Base-by-base conservation (phyloP, 2,329 filamentous ascomycete species). In the Myotisia sp. region DNA sequence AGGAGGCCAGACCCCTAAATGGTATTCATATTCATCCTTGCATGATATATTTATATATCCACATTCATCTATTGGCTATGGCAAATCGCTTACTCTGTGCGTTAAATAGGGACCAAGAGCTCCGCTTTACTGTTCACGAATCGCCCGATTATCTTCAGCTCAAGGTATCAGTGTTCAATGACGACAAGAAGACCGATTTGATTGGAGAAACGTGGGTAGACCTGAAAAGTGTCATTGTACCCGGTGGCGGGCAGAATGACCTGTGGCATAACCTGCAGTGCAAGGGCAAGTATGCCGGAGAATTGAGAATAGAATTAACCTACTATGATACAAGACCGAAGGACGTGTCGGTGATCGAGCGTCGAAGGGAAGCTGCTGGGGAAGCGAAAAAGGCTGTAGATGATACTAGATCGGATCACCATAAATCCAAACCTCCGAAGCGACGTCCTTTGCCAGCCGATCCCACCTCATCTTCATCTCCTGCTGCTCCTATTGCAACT, bases 111-210 rank as follows among this genome's bases (percentile, higher is more conserved):
- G 90, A 98, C 56, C 84, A 95, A 59, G 90, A 98, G 58, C 71
- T 98, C 28, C 83, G 90, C 41, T 98, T 95, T 53, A 83, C 74
- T 28, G 90, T 98, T 10, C 87, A 94, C 67, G 86, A 95, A 51
- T 94, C 85, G 10, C 78, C 85, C 12, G 90, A 98, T 59, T 98
- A 98, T 64, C 85, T 84, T 59, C 83, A 86, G 54, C 70, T 98
- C 37, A 98, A 98, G 55, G 70, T 95, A 10, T 94, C 87, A 2
- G 74, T 95, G 4, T 98, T 98, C 63, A 94, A 93, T 53, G 90
- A 98, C 50, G 90, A 98, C 60, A 95, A 94, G 64, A 92, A 80
- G 63, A 95, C 87, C 0, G 90, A 98, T 46, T 60, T 98, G 44
- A 94, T 98, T 48, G 90, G 90, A 44, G 90, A 98, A 59, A 76